Percentiles rank a stretch among this genome's conserved stretches.
These are phyloP conservation scores for Cryptococcus sp. DNA, from an alignment of 1,284 basidiomycete genomes.

Conservation along the genomic window DNA sequence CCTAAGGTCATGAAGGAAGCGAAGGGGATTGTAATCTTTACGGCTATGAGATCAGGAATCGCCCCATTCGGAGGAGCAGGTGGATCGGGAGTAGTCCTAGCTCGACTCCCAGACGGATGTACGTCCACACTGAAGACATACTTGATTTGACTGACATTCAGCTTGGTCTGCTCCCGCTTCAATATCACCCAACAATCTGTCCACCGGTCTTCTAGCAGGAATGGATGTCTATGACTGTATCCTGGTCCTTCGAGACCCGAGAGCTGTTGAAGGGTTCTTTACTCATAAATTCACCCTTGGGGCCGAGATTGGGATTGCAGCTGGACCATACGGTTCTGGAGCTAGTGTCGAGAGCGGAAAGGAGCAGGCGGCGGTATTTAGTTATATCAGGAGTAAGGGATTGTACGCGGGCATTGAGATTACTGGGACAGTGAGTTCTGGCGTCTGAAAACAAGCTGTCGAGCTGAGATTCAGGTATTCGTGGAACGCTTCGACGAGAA, in stretches of 20 bases:
- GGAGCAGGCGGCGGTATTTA: conserved; percentile 48
- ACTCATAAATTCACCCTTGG: conserved; percentile 54
- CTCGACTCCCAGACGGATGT: conserved; percentile 49
- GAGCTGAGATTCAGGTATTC: conserved; percentile 43
- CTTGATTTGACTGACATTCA: conserved; percentile 3
- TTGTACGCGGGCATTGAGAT: conserved; percentile 52
- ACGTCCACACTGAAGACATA: conserved; percentile 9
- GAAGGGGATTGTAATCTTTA: conserved; percentile 52
- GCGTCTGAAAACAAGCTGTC: background rate
- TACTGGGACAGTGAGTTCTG: conserved; percentile 30
- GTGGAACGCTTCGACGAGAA: conserved; percentile 48
- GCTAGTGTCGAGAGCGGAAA: conserved; percentile 50
- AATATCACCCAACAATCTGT: conserved; percentile 53
- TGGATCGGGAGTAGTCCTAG: conserved; percentile 51
- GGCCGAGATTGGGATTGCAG: conserved; percentile 52
- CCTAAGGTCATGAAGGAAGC: conserved; percentile 51
- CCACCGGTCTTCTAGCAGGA: conserved; percentile 43
- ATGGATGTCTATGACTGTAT: conserved; percentile 52
- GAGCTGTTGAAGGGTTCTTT: conserved; percentile 52
- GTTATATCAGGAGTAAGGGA: conserved; percentile 47
- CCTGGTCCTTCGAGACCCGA: conserved; percentile 50
- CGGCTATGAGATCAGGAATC: conserved; percentile 51
- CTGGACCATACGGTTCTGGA: conserved; percentile 54
- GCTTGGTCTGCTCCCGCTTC: conserved; percentile 54
- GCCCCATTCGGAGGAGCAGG: conserved; percentile 55